A percentile compares a stretch with the other conserved stretches of the same genome.
Evolutionary conservation across 2,329 filamentous ascomycete species (phyloP).

Genomic region (Trichoderma brevicompactum): DNA sequence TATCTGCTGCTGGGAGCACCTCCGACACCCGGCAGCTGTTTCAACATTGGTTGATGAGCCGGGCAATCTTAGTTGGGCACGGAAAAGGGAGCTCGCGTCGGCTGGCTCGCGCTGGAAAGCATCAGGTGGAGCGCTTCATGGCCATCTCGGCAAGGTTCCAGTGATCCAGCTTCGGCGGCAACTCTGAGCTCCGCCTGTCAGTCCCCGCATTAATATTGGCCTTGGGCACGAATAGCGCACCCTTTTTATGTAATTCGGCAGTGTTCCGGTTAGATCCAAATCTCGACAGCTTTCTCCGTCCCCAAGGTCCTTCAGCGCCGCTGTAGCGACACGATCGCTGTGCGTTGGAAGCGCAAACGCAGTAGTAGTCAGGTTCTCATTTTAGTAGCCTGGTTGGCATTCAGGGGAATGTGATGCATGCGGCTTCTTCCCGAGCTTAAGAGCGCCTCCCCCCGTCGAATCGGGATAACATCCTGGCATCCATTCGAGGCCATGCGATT

Average conservation of each 20-base stretch:
- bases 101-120: conserved; percentile 1
- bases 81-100: conserved; percentile 5
- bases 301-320: background rate
- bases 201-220: conserved; percentile 27
- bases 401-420: conserved; percentile 23
- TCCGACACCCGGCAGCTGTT: conserved; percentile 10
- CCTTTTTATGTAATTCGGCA: conserved; percentile 18
- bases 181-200: conserved; percentile 26
- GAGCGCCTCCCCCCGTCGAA: conserved; percentile 15
- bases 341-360: background rate
- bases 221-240: conserved; percentile 18
- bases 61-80: background rate
- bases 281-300: conserved; percentile 2
- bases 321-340: background rate
- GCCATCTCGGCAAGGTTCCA: conserved; percentile 24
- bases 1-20: background rate
- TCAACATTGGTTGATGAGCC: conserved; percentile 4
- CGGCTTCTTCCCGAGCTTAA: conserved; percentile 26
- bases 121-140: conserved; percentile 9
- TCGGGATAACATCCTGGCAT: conserved; percentile 22
- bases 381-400: background rate
- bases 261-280: conserved; percentile 13
- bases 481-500: conserved; percentile 24
- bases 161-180: conserved; percentile 19
- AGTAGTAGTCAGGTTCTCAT: background rate